Evolutionary conservation across 176 grass and related monocot genomes (phyloP).

Genomic region (sorghum (Sorghum bicolor)): DNA sequence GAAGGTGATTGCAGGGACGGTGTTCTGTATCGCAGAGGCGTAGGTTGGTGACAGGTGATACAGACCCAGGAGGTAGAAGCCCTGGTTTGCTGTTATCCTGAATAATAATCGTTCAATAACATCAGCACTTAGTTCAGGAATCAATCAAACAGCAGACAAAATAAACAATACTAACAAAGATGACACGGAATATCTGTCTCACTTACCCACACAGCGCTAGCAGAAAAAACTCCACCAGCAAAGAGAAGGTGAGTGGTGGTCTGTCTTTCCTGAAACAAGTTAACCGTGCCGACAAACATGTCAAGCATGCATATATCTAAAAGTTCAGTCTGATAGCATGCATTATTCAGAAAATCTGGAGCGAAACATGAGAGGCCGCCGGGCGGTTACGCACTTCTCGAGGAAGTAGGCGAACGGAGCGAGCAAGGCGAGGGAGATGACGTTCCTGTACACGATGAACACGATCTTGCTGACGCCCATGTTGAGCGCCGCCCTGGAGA

Average conservation of each 20-base stretch:
- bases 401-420: conserved; percentile 96
- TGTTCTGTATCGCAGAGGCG: conserved; percentile 93
- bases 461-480: conserved; percentile 95
- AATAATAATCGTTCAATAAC: background rate
- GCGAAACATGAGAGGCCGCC: no score
- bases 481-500: conserved; percentile 77
- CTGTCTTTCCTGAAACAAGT: conserved; percentile 71
- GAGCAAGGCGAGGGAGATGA: conserved; percentile 82
- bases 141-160: background rate
- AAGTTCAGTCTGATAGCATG: background rate
- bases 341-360: background rate
- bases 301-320: background rate
- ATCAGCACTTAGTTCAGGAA: background rate
- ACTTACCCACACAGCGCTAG: conserved; percentile 79
- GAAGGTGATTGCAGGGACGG: conserved; percentile 84
- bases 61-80: conserved; percentile 89
- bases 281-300: background rate
- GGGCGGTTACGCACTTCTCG: conserved; percentile 57
- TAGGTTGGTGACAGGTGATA: conserved; percentile 92
- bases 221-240: conserved; percentile 83
- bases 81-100: conserved; percentile 97
- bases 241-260: conserved; percentile 77
- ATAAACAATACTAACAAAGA: background rate
- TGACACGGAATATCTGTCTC: background rate
- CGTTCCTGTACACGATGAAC: conserved; percentile 84